These are phyloP conservation scores for Verticillium zaregamsianum DNA, from an alignment of 2,329 filamentous ascomycete genomes.

Conservation along the genomic window DNA sequence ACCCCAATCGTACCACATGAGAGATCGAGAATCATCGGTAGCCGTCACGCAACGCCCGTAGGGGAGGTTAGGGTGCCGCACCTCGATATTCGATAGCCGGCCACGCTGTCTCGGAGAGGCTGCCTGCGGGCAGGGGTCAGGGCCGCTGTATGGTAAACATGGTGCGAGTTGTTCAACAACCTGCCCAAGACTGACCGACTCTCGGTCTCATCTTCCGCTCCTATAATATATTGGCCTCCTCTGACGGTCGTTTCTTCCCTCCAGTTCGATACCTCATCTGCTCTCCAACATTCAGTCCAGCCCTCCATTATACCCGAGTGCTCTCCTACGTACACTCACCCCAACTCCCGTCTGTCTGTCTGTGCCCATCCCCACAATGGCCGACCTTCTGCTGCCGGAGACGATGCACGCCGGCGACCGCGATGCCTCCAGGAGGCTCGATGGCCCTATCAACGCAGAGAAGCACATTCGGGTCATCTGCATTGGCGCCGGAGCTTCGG, in stretches of 20 bases:
- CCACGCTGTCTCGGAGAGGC: not conserved
- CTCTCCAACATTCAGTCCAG: not conserved
- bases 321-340: not conserved
- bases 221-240: not conserved
- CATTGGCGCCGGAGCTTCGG: slow-evolving; percentile 44
- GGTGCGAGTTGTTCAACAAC: not conserved
- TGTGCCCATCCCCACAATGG: slow-evolving; percentile 1
- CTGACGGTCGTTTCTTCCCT: not conserved
- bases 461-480: slow-evolving; percentile 25
- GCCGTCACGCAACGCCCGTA: not conserved
- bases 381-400: slow-evolving; percentile 1
- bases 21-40: not conserved
- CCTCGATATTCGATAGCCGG: not conserved
- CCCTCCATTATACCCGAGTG: not conserved
- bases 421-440: slow-evolving; percentile 1
- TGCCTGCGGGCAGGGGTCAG: not conserved
- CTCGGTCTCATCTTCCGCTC: not conserved
- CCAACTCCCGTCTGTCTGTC: not conserved
- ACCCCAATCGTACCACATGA: not conserved
- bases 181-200: not conserved
- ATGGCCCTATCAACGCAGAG: slow-evolving; percentile 8
- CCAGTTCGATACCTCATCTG: not conserved
- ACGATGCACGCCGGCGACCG: not conserved
- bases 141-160: not conserved
- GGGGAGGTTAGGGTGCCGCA: not conserved